Conservation (phyloP, 768 basidiomycete genomes). For the Termitomyces sp. region DNA sequence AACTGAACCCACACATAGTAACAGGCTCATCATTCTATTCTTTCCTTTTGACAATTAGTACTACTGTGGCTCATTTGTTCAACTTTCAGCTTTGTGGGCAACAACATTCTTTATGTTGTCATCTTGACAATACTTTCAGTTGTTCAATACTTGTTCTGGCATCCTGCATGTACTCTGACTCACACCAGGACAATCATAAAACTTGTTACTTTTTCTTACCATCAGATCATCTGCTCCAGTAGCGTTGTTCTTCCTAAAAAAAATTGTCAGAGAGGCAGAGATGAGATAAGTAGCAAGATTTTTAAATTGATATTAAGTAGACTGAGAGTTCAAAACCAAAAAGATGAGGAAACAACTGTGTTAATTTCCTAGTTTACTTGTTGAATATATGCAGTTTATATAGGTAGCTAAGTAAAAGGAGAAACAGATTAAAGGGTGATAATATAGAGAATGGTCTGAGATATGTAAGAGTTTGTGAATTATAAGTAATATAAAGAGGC, state of each 20-base stretch:
- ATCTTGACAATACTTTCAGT: neutral
- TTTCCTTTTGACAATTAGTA: slow-evolving; percentile 8
- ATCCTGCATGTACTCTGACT: neutral
- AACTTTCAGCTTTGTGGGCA: slow-evolving; percentile 11
- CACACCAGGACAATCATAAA: neutral
- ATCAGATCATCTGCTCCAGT: neutral
- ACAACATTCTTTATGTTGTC: neutral
- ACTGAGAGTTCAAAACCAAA: too few relatives aligned
- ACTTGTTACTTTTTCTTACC: slow-evolving; percentile 3
- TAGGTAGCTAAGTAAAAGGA: too few relatives aligned
- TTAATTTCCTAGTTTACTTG: too few relatives aligned
- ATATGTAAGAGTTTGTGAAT: too few relatives aligned
- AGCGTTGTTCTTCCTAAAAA: neutral
- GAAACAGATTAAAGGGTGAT: too few relatives aligned
- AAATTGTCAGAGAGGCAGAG: too few relatives aligned
- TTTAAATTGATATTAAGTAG: too few relatives aligned
- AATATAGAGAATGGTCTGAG: too few relatives aligned
- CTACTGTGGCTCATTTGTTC: slow-evolving; percentile 6
- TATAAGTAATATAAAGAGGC: too few relatives aligned
- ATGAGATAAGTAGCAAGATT: too few relatives aligned
- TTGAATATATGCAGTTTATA: too few relatives aligned
- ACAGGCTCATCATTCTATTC: neutral
- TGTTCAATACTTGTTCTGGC: neutral
- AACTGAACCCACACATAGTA: neutral
- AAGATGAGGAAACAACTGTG: too few relatives aligned